Evolutionary conservation across 768 basidiomycete species (phyloP).

Genomic region (Podaxis mareebaensis): DNA sequence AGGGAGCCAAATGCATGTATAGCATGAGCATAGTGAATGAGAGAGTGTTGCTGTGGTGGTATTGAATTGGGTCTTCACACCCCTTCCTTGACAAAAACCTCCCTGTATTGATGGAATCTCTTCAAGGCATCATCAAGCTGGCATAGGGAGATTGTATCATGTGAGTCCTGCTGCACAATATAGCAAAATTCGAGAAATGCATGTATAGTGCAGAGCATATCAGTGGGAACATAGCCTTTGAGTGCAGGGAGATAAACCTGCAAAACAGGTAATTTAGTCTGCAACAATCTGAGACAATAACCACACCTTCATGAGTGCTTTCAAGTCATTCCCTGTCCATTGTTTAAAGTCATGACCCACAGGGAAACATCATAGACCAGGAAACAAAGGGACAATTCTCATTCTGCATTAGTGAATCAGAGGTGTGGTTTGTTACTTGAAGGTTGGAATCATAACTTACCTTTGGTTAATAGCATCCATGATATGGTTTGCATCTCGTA

Average conservation of each 20-base stretch:
- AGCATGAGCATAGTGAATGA: slow-evolving; percentile 21
- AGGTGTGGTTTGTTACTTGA: too few relatives aligned
- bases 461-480: background rate
- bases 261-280: background rate
- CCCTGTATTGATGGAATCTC: slow-evolving; percentile 29
- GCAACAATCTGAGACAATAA: background rate
- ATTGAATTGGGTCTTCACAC: slow-evolving; percentile 19
- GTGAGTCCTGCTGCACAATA: slow-evolving; percentile 22
- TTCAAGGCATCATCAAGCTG: slow-evolving; percentile 20
- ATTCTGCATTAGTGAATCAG: slow-evolving; percentile 16
- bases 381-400: slow-evolving; percentile 23
- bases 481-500: background rate
- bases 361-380: slow-evolving; percentile 24
- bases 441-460: too few relatives aligned
- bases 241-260: slow-evolving; percentile 26
- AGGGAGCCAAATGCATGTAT: slow-evolving; percentile 28
- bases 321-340: slow-evolving; percentile 39
- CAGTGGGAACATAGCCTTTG: too few relatives aligned
- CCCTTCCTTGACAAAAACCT: slow-evolving; percentile 27
- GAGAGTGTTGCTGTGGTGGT: slow-evolving; percentile 26
- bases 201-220: slow-evolving; percentile 21
- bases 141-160: too few relatives aligned
- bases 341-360: slow-evolving; percentile 31
- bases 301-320: slow-evolving; percentile 36
- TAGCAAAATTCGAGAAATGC: slow-evolving; percentile 37